Evolutionary conservation across 2,329 filamentous ascomycete species (phyloP), one percentile per base, ranked within the genome.

Genomic region (Fusarium abutilonis): DNA sequence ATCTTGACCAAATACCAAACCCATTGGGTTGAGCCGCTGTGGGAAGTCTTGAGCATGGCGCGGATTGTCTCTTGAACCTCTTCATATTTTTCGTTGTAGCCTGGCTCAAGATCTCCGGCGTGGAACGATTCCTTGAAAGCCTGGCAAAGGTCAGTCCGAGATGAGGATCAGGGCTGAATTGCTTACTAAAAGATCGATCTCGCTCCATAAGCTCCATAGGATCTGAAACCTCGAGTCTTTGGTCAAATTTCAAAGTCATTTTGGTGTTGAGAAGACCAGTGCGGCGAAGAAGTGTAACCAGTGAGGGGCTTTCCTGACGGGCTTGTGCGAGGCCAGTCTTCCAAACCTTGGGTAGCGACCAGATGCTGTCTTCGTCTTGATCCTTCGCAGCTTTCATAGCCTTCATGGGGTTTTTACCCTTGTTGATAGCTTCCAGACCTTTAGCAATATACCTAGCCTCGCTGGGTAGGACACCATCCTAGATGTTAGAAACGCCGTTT

Each of bases 101-200:
- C 70, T 13, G 69, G 70, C 10, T 73, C 70, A 1, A 73, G 61
- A 19, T 73, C 71, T 15, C 60, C 71, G 0, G 46, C 59, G 14
- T 73, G 71, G 15, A 73, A 68, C 1, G 71, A 55, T 11, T 69
- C 56, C 26, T 73, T 72, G 13, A 71, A 71, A 73, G 0, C 56
- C 69, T 71, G 2, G 0, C 3, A 26, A 1, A 2, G 2, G 4
- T 19, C 4, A 28, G 15, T n/a, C 2, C 19, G 32, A 26, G 4
- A 34, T 53, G 23, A 57, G 7, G 0, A n/a, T 8, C 0, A 6
- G 2, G 2, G 6, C 5, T 4, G 9, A 9, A 1, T 2, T 11
- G 42, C 70, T 57, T 31, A 71, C 69, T 60, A 13, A 62, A 44
- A 4, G 62, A 63, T 9, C 63, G 52, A 5, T 72, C 68, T 9